Conservation (phyloP, 1,284 basidiomycete genomes). For the Leccinum griseonigrum region DNA sequence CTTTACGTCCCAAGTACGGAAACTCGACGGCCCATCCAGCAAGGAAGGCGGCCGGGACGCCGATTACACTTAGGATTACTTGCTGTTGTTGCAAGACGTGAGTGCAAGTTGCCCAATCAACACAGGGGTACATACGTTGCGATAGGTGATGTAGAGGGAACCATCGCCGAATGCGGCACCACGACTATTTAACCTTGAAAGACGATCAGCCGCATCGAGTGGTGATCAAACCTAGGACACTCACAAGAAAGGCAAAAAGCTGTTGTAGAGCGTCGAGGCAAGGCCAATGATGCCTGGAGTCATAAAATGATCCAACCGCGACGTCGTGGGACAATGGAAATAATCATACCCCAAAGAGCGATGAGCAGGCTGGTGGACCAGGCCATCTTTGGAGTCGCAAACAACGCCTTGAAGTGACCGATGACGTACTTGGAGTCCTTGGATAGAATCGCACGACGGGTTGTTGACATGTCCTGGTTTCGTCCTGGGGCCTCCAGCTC, state of each 20-base stretch:
- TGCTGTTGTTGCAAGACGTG: constrained; percentile 34
- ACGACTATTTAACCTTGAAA: constrained; percentile 41
- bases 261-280: constrained; percentile 60
- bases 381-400: constrained; percentile 53
- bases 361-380: constrained; percentile 57
- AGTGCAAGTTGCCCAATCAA: background rate
- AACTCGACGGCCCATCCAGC: constrained; percentile 65
- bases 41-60: constrained; percentile 65
- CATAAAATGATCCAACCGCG: background rate
- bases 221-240: constrained; percentile 12
- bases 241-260: constrained; percentile 51
- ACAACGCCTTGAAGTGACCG: constrained; percentile 51
- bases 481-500: constrained; percentile 34
- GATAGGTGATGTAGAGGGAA: constrained; percentile 49
- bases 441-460: constrained; percentile 30
- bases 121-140: constrained; percentile 39
- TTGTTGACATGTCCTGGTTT: background rate
- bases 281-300: constrained; percentile 55
- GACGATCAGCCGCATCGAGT: constrained; percentile 3
- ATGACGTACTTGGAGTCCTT: constrained; percentile 38
- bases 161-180: constrained; percentile 49
- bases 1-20: constrained; percentile 58
- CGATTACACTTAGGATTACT: constrained; percentile 60
- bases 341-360: constrained; percentile 47
- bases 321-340: background rate